These are phyloP conservation scores for Nicotiana benthamiana DNA, from an alignment of 257 asterid species.

Conservation along the genomic window DNA sequence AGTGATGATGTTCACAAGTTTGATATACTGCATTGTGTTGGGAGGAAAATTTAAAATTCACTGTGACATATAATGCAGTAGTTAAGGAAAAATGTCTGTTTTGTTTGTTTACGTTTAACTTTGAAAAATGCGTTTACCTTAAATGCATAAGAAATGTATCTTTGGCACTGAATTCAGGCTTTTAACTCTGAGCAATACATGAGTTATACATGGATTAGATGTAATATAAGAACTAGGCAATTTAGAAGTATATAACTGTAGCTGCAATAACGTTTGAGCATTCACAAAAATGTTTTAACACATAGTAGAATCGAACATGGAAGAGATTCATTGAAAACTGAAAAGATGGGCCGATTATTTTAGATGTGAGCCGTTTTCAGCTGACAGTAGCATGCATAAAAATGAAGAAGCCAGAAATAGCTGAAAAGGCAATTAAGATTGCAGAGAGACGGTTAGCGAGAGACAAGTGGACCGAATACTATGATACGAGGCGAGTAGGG, in stretches of 20 bases:
- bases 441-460: slow-evolving; percentile 48
- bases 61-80: not conserved
- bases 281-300: too few relatives aligned
- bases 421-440: slow-evolving; percentile 56
- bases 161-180: too few relatives aligned
- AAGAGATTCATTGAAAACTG: too few relatives aligned
- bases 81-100: not conserved
- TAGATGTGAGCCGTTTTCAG: slow-evolving; percentile 21
- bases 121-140: too few relatives aligned
- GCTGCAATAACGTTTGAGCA: too few relatives aligned
- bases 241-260: too few relatives aligned
- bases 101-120: not conserved
- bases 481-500: slow-evolving; percentile 68
- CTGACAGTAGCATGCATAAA: slow-evolving; percentile 73
- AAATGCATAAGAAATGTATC: too few relatives aligned
- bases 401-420: slow-evolving; percentile 65
- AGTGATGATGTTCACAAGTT: not conserved
- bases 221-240: too few relatives aligned
- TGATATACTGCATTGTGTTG: not conserved
- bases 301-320: too few relatives aligned
- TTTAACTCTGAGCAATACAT: too few relatives aligned
- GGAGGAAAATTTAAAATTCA: not conserved
- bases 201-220: too few relatives aligned
- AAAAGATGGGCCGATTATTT: not conserved
- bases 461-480: slow-evolving; percentile 83